Evolutionary conservation across 1,284 basidiomycete genomes (phyloP), one percentile per base, ranked within the genome.

Genomic region (Nidula niveotomentosa): DNA sequence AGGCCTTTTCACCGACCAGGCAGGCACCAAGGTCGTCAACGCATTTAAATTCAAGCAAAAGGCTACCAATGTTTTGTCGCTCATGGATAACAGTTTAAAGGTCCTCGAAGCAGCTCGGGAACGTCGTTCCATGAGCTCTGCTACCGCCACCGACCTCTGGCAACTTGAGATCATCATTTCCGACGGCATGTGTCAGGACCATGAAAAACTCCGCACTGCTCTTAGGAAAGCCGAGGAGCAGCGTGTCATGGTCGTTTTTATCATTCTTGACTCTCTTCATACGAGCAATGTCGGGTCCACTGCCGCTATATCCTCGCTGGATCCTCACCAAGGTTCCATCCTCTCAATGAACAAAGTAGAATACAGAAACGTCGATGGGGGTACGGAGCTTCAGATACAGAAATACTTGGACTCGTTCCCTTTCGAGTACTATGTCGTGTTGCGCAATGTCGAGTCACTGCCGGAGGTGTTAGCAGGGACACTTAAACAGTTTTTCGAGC

Each of bases 101-200:
- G 82, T 92, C 56, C 83, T 99, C 10, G 86, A 90, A 61, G 79
- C 79, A 35, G 90, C 94, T 34, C 76, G 93, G 46, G 90, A 91
- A 64, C 78, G 80, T 52, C 81, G 85, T 36, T 72, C 79, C 12
- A 77, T 77, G 69, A 76, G 76, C 36, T 86, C 85, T 17, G 73
- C 83, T 7, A 82, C 86, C n/a, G 81, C 85, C 2, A 81, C 85
- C 1, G 95, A 98, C 60, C 79, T 99, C 23, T 99, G 97, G 97
- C 97, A 99, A 69, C 81, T 99, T 53, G 86, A 98, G 72, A 95
- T 99, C 74, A 97, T 99, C 79, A 94, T 99, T 60, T 98, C 96
- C 15, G 97, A 99, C 69, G 97, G 97, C 35, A 93, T 98, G 60
- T 98, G 96, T 70, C 94, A 98, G 71, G 94, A 98, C 68, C 96